Base-by-base conservation (phyloP, 83 land plant genomes). In the Picea engelmannii region DNA sequence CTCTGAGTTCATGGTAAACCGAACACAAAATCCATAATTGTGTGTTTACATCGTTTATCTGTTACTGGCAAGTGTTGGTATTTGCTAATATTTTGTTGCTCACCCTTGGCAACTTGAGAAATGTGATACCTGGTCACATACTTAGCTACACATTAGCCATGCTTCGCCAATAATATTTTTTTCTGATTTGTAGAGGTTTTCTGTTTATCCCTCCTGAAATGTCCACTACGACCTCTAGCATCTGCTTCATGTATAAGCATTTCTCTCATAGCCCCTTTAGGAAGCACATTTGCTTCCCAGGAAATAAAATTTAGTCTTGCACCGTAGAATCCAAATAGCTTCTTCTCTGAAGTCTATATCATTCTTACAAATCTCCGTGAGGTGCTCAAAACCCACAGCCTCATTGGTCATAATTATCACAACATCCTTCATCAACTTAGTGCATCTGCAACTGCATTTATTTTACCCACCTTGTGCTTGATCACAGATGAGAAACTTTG, bases 381-480 rank as follows among this genome's bases (percentile, higher is more conserved):
- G 60, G 61, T 61, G 35, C 61, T 70, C 42, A 25, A 70, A 69
- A 21, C 64, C 49, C 35, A 58, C 59, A 17, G 44, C 20, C 18
- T 67, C 60, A 67, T 81, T 38, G 16, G 65, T 70, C 23, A 70
- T 27, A 11, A 35, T 70, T 25, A 35, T 70, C 64, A 10, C 25
- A 58, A 24, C 8, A 58, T 55, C 35, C 62, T 75, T 81, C 76
- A 20, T 16, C 21, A 60, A 70, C 82, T 70, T 10, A 81, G 61
- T 20, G 82, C 77, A 35, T 69, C 62, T 4, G 40, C 78, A 40
- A 81, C 82, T 11, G 18, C 18, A 71, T 81, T 71, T 49, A 17
- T 18, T 10, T 8, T 61, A 17, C 82, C 49, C n/a, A 38, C 73
- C 11, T 35, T 44, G 47, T 17, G 20, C 20, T 69, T 35, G 47